Evolutionary conservation across 805 yeast genomes (phyloP).

Genomic region (Phaffomyces thermotolerans): DNA sequence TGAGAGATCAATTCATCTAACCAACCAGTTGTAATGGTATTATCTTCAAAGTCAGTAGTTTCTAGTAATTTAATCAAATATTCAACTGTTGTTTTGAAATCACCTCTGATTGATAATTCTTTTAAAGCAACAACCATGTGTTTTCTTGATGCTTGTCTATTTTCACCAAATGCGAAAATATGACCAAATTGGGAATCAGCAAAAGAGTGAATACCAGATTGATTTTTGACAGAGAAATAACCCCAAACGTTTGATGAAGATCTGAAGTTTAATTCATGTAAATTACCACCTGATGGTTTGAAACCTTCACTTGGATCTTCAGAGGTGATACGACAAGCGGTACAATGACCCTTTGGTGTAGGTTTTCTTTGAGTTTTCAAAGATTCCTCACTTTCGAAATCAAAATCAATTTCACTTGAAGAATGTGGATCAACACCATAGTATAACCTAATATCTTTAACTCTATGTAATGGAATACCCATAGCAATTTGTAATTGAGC

Average conservation of each 20-base stretch:
- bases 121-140: constrained; percentile 98
- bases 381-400: constrained; percentile 67
- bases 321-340: constrained; percentile 98
- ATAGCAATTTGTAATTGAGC: constrained; percentile 98
- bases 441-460: constrained; percentile 83
- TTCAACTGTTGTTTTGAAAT: constrained; percentile 96
- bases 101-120: constrained; percentile 96
- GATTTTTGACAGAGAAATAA: constrained; percentile 93
- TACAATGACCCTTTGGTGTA: constrained; percentile 95
- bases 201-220: constrained; percentile 95
- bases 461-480: constrained; percentile 97
- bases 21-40: constrained; percentile 98
- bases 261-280: constrained; percentile 93
- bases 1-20: constrained; percentile 91
- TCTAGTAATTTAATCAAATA: constrained; percentile 90
- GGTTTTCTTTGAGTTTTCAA: constrained; percentile 83
- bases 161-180: constrained; percentile 97
- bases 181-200: constrained; percentile 99
- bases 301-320: constrained; percentile 99
- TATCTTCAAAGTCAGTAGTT: constrained; percentile 93
- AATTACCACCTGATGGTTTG: constrained; percentile 95
- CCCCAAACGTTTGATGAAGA: constrained; percentile 99
- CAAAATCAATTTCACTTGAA: constrained; percentile 83
- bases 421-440: constrained; percentile 97
- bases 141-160: constrained; percentile 94